Base-by-base conservation (phyloP, 2,329 filamentous ascomycete genomes). In the Neonectria punicea region DNA sequence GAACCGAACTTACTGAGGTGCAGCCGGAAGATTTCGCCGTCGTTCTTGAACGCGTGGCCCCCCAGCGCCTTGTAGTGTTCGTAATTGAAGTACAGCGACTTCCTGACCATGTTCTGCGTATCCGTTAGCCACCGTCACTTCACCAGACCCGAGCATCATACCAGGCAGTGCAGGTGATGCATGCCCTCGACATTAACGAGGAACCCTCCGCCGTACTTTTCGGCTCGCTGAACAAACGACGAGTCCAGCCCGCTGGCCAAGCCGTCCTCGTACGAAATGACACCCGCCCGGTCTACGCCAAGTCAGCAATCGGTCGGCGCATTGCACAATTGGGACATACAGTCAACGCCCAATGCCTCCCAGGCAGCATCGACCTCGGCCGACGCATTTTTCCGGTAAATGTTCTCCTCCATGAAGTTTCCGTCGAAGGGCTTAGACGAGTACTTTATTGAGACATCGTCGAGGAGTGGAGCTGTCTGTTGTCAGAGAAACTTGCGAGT, bases 91-190 rank as follows among this genome's bases (percentile, higher is more conserved):
- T 85, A 86, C 0, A 89, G 76, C 0, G 84, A 78, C 71, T 90
- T 85, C 1, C 88, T 84, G 7, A 90, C 72, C 6, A 90, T 80
- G 61, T 90, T 88, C 86, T 82, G 55, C 1, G 6, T 2, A 2
- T 20, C 1, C 5, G 54, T 73, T 20, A 73, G 66, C n/a, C 8
- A 6, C 16, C 14, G 39, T 43, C 28, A 2, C 25, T 1, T 0
- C 14, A 1, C 8, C 0, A 4, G 2, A 6, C 0, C 20, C 11
- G 1, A 4, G 5, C 20, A 16, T 25, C 72, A 65, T 76, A 86
- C 85, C 71, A 90, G 70, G 67, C 88, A 90, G 73, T 90, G 86
- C 14, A 88, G 72, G 65, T 87, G 85, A 70, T 87, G 85, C 74
- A 87, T 76, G 7, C 85, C 85, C 71, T 87, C 85, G 1, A 88